Evolutionary conservation across 1,139 yeast genomes (phyloP).

Genomic region (Hansenula sp.): DNA sequence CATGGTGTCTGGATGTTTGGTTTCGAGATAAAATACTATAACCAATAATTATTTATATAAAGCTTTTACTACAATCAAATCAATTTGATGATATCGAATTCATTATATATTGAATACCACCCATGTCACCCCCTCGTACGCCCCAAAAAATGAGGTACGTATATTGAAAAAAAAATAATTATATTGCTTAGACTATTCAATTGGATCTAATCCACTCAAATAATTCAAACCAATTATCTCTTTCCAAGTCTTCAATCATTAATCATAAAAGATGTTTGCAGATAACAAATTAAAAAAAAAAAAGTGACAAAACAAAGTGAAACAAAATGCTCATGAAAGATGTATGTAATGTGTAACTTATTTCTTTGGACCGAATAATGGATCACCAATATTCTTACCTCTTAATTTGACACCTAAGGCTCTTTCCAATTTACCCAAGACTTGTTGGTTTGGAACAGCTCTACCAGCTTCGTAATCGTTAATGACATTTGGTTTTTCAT

Average conservation of each 20-base stretch:
- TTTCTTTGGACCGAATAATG: constrained; percentile 48
- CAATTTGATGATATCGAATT: too few relatives aligned
- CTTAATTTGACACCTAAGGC: constrained; percentile 92
- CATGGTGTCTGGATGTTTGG: not conserved
- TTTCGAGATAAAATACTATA: not conserved
- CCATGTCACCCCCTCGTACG: too few relatives aligned
- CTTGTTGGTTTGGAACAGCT: constrained; percentile 94
- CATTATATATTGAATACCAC: too few relatives aligned
- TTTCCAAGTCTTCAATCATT: too few relatives aligned
- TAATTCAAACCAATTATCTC: too few relatives aligned
- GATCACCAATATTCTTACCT: constrained; percentile 94
- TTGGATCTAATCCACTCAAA: too few relatives aligned
- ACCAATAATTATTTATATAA: not conserved
- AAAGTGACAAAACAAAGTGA: not conserved
- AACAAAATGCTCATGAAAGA: not conserved
- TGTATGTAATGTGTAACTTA: constrained; percentile 7
- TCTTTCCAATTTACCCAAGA: constrained; percentile 88
- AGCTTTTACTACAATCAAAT: too few relatives aligned
- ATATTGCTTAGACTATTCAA: too few relatives aligned
- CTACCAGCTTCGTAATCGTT: constrained; percentile 97
- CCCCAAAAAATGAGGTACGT: too few relatives aligned
- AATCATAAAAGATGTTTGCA: too few relatives aligned
- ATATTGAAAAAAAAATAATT: too few relatives aligned
- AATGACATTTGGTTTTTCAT: constrained; percentile 92
- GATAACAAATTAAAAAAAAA: not conserved